phyloP scores from a whole-genome alignment of 495 filamentous ascomycete genomes.

The Thozetella sp. region DNA sequence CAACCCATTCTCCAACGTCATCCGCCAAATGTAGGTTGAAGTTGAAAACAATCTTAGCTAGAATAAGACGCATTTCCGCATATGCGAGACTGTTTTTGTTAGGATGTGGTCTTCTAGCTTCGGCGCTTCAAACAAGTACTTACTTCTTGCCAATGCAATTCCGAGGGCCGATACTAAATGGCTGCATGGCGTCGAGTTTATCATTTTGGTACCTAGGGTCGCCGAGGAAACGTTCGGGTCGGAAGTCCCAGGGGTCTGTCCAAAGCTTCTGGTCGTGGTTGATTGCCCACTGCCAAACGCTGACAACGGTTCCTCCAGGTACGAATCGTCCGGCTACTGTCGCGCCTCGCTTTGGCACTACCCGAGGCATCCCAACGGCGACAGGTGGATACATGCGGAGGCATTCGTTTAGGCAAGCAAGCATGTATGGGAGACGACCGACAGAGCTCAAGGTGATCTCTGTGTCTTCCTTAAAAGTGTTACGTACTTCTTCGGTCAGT shows the following conservation, averaged over 20 bases:
- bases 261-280: constrained; percentile 45
- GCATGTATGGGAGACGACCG: constrained; percentile 45
- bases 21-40: too few relatives aligned
- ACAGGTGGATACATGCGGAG: constrained; percentile 58
- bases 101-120: too few relatives aligned
- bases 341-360: constrained; percentile 41
- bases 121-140: too few relatives aligned
- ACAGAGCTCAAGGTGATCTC: constrained; percentile 51
- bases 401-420: constrained; percentile 54
- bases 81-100: too few relatives aligned
- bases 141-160: constrained; percentile 60
- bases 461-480: constrained; percentile 37
- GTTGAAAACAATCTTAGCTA: too few relatives aligned
- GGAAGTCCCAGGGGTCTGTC: constrained; percentile 39
- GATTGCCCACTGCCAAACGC: constrained; percentile 47
- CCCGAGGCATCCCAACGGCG: constrained; percentile 43
- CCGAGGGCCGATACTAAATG: constrained; percentile 55
- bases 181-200: constrained; percentile 41
- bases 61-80: too few relatives aligned
- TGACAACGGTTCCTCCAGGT: constrained; percentile 39
- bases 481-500: constrained; percentile 48
- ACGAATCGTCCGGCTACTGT: constrained; percentile 43
- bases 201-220: constrained; percentile 44
- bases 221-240: constrained; percentile 52
- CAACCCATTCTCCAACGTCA: too few relatives aligned